Percentiles rank a stretch among this genome's conserved stretches.
These are phyloP conservation scores for Chamaecyparis obtusa DNA, from an alignment of 75 land plant species.

Conservation along the genomic window DNA sequence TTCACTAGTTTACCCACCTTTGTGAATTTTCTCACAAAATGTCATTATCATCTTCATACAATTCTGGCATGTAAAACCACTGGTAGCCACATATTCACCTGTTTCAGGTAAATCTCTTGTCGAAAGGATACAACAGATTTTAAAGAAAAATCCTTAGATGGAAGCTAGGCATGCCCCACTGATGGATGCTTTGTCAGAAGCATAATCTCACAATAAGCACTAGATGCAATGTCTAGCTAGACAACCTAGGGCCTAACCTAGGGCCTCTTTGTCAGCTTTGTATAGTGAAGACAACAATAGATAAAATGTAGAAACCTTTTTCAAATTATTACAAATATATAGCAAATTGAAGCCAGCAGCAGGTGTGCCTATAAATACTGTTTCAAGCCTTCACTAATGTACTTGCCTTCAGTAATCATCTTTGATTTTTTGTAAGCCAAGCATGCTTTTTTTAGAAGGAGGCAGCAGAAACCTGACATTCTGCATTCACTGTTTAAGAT, in stretches of 20 bases:
- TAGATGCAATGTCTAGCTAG: background rate
- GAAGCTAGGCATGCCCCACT: background rate
- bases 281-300: background rate
- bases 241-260: background rate
- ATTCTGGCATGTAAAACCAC: too few relatives aligned
- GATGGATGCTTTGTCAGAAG: background rate
- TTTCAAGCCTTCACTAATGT: background rate
- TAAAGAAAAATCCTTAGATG: too few relatives aligned
- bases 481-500: too few relatives aligned
- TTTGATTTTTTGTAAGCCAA: too few relatives aligned
- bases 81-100: too few relatives aligned
- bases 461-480: background rate
- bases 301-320: background rate
- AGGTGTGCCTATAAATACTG: background rate
- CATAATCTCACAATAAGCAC: background rate
- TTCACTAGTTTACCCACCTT: too few relatives aligned
- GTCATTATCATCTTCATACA: too few relatives aligned
- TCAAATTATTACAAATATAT: background rate
- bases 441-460: too few relatives aligned
- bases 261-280: background rate
- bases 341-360: background rate
- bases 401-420: background rate
- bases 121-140: too few relatives aligned
- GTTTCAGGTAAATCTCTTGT: too few relatives aligned
- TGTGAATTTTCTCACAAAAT: too few relatives aligned